A percentile compares a stretch with the other conserved stretches of the same genome.
phyloP scores from a whole-genome alignment of 345 rosid species.

The Hirschfeldia incana region DNA sequence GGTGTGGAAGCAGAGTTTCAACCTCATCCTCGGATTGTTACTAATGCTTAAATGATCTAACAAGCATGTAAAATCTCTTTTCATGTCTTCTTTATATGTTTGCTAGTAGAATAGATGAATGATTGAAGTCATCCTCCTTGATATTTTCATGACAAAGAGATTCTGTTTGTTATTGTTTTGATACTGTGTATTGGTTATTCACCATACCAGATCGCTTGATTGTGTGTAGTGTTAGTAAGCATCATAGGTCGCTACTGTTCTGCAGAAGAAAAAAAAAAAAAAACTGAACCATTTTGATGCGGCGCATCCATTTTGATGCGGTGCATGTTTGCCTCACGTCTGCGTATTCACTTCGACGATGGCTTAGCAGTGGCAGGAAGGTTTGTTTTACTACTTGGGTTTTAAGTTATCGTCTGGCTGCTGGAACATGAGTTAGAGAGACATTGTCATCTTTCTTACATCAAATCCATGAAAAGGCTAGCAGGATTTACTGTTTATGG shows the following conservation, averaged over 20 bases:
- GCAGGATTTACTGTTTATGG: no score
- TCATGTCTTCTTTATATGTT: background rate
- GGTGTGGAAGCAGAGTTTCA: slow-evolving; percentile 86
- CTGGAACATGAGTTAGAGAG: no score
- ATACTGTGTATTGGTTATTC: background rate
- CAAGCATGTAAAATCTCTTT: background rate
- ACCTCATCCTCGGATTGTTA: slow-evolving; percentile 43
- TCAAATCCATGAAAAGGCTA: no score
- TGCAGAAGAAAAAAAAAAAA: no score
- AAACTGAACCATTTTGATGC: no score
- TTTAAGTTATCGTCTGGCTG: no score
- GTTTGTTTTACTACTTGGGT: no score
- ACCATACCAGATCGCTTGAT: background rate
- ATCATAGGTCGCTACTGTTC: background rate
- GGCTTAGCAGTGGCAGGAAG: no score
- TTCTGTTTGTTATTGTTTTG: background rate
- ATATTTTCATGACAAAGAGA: background rate
- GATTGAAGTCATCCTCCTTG: background rate
- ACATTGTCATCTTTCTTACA: no score
- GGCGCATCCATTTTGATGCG: no score
- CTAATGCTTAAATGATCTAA: background rate
- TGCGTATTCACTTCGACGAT: no score
- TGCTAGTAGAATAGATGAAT: background rate
- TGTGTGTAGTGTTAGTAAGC: background rate
- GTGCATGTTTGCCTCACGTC: no score